Conservation (phyloP, 2,329 filamentous ascomycete species). For the Teratosphaeria gauchensis region DNA sequence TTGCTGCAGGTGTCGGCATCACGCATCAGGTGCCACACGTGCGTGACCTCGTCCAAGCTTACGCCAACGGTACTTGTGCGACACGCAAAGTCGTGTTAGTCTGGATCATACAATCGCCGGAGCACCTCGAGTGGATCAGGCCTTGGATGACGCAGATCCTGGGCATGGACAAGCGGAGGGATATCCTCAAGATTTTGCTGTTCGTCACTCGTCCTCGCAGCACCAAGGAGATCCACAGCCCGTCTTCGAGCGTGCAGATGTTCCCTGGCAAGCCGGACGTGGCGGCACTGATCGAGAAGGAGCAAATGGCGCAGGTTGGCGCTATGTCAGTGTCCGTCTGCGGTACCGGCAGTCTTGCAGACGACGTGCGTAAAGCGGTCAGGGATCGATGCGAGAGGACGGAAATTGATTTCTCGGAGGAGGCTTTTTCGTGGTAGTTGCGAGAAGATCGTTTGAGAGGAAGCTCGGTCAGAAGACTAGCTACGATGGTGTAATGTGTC, state of each 20-base stretch:
- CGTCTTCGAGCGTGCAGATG: slow-evolving; percentile 77
- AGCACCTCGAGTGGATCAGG: slow-evolving; percentile 86
- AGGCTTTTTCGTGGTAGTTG: slow-evolving; percentile 58
- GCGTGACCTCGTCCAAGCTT: slow-evolving; percentile 48
- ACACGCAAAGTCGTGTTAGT: slow-evolving; percentile 74
- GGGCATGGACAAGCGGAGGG: slow-evolving; percentile 66
- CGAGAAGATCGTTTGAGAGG: neutral
- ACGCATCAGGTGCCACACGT: slow-evolving; percentile 90
- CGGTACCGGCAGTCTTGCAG: slow-evolving; percentile 62
- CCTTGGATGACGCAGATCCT: slow-evolving; percentile 86
- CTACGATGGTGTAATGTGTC: neutral
- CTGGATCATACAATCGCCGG: slow-evolving; percentile 85
- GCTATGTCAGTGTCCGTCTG: slow-evolving; percentile 82
- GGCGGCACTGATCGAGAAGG: slow-evolving; percentile 65
- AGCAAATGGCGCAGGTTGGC: slow-evolving; percentile 72
- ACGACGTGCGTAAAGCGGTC: slow-evolving; percentile 62
- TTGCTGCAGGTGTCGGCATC: slow-evolving; percentile 88
- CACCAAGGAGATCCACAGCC: slow-evolving; percentile 68
- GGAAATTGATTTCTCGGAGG: slow-evolving; percentile 69
- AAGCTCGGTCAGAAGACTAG: neutral
- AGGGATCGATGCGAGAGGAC: slow-evolving; percentile 54
- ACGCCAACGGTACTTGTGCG: slow-evolving; percentile 63
- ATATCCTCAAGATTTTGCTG: slow-evolving; percentile 75
- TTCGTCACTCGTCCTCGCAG: slow-evolving; percentile 84
- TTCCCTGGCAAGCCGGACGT: slow-evolving; percentile 82